Percentiles rank a stretch among this genome's conserved stretches.
These are phyloP conservation scores for Trichosporon ovoides DNA, from an alignment of 1,284 basidiomycete species.

Conservation along the genomic window DNA sequence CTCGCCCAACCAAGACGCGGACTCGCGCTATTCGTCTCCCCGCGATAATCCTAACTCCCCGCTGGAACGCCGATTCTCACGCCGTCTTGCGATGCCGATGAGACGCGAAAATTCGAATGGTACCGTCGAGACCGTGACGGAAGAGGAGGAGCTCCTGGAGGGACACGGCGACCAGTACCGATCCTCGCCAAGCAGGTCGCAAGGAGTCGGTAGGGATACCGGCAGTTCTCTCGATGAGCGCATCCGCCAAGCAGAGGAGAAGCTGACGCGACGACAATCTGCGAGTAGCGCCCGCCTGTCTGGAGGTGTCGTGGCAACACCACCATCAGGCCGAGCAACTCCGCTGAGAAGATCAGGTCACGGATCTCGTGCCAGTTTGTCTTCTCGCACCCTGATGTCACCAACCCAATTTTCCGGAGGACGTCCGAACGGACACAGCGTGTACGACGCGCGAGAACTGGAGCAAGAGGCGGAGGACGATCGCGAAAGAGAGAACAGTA, in stretches of 20 bases:
- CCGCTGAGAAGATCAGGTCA: background rate
- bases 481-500: background rate
- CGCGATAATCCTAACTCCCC: conserved; percentile 4
- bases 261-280: conserved; percentile 13
- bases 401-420: background rate
- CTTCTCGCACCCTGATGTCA: background rate
- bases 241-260: conserved; percentile 38
- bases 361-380: background rate
- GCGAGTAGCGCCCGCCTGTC: background rate
- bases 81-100: conserved; percentile 6
- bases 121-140: conserved; percentile 1
- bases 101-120: conserved; percentile 9
- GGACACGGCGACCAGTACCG: background rate
- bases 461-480: background rate
- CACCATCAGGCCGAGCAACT: conserved; percentile 1
- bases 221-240: conserved; percentile 26
- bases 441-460: background rate
- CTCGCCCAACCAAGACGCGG: background rate
- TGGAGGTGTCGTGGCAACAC: background rate
- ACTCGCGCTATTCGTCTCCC: background rate
- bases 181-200: background rate
- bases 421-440: background rate
- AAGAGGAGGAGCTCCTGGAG: conserved; percentile 10
- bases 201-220: background rate
- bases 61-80: conserved; percentile 17